Evolutionary conservation across 768 basidiomycete genomes (phyloP).

Genomic region (Mycena galopus): DNA sequence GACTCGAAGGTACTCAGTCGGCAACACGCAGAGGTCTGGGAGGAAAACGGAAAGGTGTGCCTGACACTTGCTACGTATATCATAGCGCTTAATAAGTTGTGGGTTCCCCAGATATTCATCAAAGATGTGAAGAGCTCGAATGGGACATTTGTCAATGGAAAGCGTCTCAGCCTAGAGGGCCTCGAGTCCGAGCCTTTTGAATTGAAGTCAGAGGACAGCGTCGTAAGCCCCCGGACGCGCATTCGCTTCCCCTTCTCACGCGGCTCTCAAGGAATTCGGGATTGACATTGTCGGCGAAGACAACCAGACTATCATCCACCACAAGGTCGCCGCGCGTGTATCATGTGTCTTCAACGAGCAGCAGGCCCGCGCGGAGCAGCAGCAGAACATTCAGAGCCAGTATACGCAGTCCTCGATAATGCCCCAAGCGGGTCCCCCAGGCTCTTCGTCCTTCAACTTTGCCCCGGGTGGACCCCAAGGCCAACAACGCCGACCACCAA

Average conservation of each 20-base stretch:
- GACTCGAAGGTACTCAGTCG: slow-evolving; percentile 94
- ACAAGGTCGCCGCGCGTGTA: slow-evolving; percentile 97
- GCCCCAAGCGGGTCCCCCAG: slow-evolving; percentile 40
- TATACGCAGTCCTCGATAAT: slow-evolving; percentile 37
- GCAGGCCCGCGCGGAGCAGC: slow-evolving; percentile 83
- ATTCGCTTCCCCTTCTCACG: slow-evolving; percentile 26
- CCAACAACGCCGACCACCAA: slow-evolving; percentile 65
- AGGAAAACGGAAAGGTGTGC: slow-evolving; percentile 86
- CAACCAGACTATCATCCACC: slow-evolving; percentile 97
- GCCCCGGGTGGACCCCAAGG: slow-evolving; percentile 40
- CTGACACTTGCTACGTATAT: slow-evolving; percentile 17
- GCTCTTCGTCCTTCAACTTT: slow-evolving; percentile 39
- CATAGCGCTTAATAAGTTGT: slow-evolving; percentile 24
- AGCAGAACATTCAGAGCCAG: slow-evolving; percentile 67
- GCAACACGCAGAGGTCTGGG: slow-evolving; percentile 99
- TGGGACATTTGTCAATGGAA: slow-evolving; percentile 98
- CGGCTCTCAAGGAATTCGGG: slow-evolving; percentile 86
- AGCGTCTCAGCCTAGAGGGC: slow-evolving; percentile 90
- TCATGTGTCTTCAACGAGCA: slow-evolving; percentile 90
- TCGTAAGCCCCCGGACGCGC: slow-evolving; percentile 67
- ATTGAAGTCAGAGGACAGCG: slow-evolving; percentile 94
- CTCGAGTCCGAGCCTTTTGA: slow-evolving; percentile 94
- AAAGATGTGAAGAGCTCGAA: slow-evolving; percentile 99
- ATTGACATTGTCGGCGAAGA: slow-evolving; percentile 99
- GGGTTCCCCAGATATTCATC: slow-evolving; percentile 83